Conservation (phyloP, 1,284 basidiomycete genomes). For the Kwoniella shivajii region DNA sequence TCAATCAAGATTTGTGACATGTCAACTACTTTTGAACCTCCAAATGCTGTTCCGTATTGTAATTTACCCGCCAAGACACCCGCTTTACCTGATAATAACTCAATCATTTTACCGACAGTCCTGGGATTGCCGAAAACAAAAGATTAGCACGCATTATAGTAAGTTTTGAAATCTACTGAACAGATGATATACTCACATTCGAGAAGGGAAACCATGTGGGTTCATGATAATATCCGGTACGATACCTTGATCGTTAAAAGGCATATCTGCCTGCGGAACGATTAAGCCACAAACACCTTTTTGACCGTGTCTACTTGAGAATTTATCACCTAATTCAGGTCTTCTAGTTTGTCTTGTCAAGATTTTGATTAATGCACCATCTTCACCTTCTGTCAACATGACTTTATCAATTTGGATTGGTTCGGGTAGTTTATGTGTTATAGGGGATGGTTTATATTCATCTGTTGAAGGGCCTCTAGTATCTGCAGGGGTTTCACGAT, state of each 20-base stretch:
- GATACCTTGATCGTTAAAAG: slow-evolving; percentile 97
- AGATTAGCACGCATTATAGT: neutral
- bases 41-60: slow-evolving; percentile 77
- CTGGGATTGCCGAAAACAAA: slow-evolving; percentile 17
- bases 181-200: slow-evolving; percentile 65
- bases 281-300: slow-evolving; percentile 99
- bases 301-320: slow-evolving; percentile 96
- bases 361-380: slow-evolving; percentile 98
- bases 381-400: slow-evolving; percentile 89
- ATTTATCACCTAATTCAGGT: slow-evolving; percentile 98
- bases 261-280: slow-evolving; percentile 98
- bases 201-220: slow-evolving; percentile 98
- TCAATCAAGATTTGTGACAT: slow-evolving; percentile 96
- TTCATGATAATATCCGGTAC: slow-evolving; percentile 99
- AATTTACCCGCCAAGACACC: slow-evolving; percentile 53
- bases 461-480: slow-evolving; percentile 65
- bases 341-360: slow-evolving; percentile 94
- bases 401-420: slow-evolving; percentile 97
- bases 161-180: neutral
- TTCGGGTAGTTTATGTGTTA: slow-evolving; percentile 89
- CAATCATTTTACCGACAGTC: slow-evolving; percentile 99
- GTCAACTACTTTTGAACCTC: slow-evolving; percentile 98
- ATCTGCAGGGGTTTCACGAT: slow-evolving; percentile 92
- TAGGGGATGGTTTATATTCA: slow-evolving; percentile 77
- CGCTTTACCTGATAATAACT: slow-evolving; percentile 90